Evolutionary conservation across 805 yeast species (phyloP).

Genomic region (Yarrowia sp.): DNA sequence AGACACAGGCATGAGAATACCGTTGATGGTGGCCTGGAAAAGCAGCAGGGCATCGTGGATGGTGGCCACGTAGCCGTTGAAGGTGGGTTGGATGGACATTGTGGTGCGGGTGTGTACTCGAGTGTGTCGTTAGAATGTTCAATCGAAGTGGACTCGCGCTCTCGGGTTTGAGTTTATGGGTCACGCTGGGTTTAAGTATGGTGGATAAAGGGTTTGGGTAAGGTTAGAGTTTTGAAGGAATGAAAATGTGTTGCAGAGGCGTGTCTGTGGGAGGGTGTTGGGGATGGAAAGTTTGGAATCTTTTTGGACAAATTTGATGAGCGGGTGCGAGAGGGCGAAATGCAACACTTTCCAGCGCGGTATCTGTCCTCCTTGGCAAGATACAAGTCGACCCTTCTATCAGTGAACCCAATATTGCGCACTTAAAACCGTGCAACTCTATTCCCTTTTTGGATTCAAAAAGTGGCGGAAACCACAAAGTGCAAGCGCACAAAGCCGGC

Average conservation of each 20-base stretch:
- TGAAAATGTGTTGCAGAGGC: not conserved
- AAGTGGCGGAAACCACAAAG: slow-evolving; percentile 6
- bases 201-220: slow-evolving; percentile 16
- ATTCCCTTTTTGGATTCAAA: not conserved
- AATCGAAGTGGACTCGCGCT: slow-evolving; percentile 3
- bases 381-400: too few species aligned
- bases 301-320: not conserved
- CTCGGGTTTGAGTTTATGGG: slow-evolving; percentile 22
- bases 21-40: slow-evolving; percentile 72
- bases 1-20: slow-evolving; percentile 56
- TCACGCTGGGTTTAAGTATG: slow-evolving; percentile 23
- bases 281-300: not conserved
- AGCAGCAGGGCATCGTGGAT: slow-evolving; percentile 79
- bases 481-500: not conserved
- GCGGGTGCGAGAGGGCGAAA: not conserved
- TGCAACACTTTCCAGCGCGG: too few species aligned
- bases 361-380: too few species aligned
- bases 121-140: not conserved
- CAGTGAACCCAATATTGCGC: not conserved
- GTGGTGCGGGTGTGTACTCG: not conserved
- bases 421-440: slow-evolving; percentile 8
- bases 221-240: not conserved
- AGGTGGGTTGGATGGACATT: slow-evolving; percentile 50
- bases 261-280: too few species aligned
- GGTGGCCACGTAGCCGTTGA: slow-evolving; percentile 70